phyloP scores from a whole-genome alignment of 257 asterid species.

The Verbena officinalis region DNA sequence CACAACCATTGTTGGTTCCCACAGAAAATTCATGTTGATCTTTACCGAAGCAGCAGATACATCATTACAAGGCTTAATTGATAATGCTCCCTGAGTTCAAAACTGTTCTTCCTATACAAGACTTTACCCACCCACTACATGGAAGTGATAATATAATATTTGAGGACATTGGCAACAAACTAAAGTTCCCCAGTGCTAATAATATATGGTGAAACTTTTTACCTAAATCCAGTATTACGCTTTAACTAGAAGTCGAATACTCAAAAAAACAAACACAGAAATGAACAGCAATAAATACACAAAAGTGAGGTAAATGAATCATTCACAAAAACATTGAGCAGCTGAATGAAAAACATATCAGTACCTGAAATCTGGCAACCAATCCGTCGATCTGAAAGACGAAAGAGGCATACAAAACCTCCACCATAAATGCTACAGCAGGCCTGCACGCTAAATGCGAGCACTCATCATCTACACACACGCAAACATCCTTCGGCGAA shows the following conservation, averaged over 20 bases:
- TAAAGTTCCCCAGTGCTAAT: neutral
- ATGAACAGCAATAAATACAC: neutral
- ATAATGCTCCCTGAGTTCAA: neutral
- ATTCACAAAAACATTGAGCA: neutral
- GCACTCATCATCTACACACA: conserved; percentile 86
- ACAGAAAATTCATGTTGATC: no score
- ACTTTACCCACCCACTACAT: neutral
- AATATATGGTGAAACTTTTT: neutral
- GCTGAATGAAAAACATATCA: conserved; percentile 7
- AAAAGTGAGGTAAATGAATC: neutral
- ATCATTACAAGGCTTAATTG: neutral
- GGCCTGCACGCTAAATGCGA: conserved; percentile 87
- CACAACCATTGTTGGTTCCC: no score
- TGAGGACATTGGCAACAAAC: conserved; percentile 11
- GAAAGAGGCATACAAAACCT: conserved; percentile 68
- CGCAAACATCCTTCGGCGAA: conserved; percentile 61
- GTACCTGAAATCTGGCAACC: conserved; percentile 76
- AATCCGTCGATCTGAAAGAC: conserved; percentile 70
- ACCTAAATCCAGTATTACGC: neutral
- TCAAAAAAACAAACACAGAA: conserved; percentile 1
- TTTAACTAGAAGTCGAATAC: conserved; percentile 1
- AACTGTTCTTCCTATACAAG: conserved; percentile 6
- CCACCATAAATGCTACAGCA: conserved; percentile 63
- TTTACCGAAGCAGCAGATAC: neutral
- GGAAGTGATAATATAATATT: neutral